Percentiles rank a stretch among this genome's conserved stretches.
These are phyloP conservation scores for Hyaloperonospora arabidopsidis DNA, from an alignment of 352 stramenopile species.

Conservation along the genomic window DNA sequence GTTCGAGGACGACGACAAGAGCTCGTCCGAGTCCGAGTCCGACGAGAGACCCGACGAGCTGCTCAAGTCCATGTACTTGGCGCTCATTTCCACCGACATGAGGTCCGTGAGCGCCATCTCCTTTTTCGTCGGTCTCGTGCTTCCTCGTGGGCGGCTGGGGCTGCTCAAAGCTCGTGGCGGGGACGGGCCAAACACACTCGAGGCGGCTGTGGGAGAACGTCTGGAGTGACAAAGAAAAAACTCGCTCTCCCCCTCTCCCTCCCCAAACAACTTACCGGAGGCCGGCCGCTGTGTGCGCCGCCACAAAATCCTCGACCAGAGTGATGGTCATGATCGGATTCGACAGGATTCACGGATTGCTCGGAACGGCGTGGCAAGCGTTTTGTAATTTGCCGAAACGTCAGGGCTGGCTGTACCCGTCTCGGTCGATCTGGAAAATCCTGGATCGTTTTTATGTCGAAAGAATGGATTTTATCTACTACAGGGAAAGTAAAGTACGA, in stretches of 20 bases:
- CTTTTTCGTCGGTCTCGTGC: constrained; percentile 1
- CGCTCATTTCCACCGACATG: constrained; percentile 63
- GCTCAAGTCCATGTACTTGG: constrained; percentile 73
- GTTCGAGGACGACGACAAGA: constrained; percentile 36
- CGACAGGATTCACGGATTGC: constrained; percentile 8
- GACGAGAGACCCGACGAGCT: constrained; percentile 72
- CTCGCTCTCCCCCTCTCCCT: neutral
- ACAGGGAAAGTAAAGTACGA: too few species aligned
- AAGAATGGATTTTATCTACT: too few species aligned
- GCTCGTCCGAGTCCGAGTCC: constrained; percentile 36
- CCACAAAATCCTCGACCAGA: constrained; percentile 33
- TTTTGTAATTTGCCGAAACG: too few species aligned
- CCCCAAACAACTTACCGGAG: too few species aligned
- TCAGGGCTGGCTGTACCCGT: too few species aligned
- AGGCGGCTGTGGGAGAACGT: neutral
- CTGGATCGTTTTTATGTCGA: too few species aligned
- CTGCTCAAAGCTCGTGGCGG: constrained; percentile 1
- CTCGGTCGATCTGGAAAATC: too few species aligned
- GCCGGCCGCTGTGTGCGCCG: constrained; percentile 18
- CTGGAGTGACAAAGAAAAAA: neutral
- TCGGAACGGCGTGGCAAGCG: too few species aligned
- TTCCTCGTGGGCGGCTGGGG: neutral
- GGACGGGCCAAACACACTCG: neutral
- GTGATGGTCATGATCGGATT: constrained; percentile 32
- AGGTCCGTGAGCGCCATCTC: constrained; percentile 67